phyloP scores from a whole-genome alignment of 2,329 filamentous ascomycete genomes.

The Hypoxylon sp. region DNA sequence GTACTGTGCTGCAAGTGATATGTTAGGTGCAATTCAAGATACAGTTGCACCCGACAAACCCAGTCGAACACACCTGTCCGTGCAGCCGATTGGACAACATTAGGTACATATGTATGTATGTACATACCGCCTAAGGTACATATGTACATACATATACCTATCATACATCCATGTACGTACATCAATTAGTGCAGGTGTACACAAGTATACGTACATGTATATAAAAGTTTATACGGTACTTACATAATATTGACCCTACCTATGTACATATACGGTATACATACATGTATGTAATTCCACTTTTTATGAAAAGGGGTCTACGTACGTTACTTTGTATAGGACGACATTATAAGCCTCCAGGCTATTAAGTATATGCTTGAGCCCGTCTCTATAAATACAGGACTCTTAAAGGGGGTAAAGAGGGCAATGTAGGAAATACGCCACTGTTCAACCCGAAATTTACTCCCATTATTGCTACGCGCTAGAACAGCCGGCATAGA shows the following conservation, averaged over 20 bases:
- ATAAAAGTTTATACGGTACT: too few relatives aligned
- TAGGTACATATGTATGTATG: too few relatives aligned
- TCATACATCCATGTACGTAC: too few relatives aligned
- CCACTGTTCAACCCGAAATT: not conserved
- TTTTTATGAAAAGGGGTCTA: too few relatives aligned
- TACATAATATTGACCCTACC: too few relatives aligned
- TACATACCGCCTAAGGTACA: too few relatives aligned
- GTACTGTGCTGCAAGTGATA: slow-evolving; percentile 2
- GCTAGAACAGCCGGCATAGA: not conserved
- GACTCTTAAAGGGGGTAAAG: not conserved
- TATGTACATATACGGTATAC: not conserved
- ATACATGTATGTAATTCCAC: not conserved
- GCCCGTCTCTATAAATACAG: not conserved
- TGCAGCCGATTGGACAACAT: slow-evolving; percentile 1
- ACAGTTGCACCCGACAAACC: not conserved
- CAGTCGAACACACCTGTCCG: not conserved
- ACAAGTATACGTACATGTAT: too few relatives aligned
- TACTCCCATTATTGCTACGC: not conserved
- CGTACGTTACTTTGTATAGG: too few relatives aligned
- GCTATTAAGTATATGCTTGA: too few relatives aligned
- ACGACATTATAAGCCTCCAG: too few relatives aligned
- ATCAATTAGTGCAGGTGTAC: too few relatives aligned
- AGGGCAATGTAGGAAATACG: not conserved
- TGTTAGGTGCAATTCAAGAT: not conserved
- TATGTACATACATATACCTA: too few relatives aligned